Evolutionary conservation across 148 eudicot genomes (phyloP), one percentile per base, ranked within the genome.

Genomic region (Fagopyrum esculentum): DNA sequence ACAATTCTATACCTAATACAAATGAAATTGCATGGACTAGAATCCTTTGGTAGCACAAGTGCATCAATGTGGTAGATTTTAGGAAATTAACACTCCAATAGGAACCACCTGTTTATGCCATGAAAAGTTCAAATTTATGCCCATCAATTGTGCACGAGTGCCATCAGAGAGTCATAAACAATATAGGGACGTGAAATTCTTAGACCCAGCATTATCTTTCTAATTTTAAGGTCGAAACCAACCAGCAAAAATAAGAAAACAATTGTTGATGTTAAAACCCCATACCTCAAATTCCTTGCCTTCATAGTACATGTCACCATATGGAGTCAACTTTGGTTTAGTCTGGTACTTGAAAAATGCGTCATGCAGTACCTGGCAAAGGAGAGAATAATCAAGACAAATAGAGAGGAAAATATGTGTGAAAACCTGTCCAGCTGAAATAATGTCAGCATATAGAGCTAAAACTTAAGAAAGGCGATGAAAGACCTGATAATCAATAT

Each of bases 301-400:
- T 87, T 95, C 99, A 69, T 89, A 87, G 77, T 95, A 95, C 70
- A 95, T 69, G 77, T 95, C 99, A 76, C 99, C 99, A 82, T 89
- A 93, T 52, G 87, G 9, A 6, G 96, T 86, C 79, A 95, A 81
- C 82, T 92, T 95, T n/a, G 99, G 99, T 84, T 95, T 95, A 12
- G 99, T 95, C 83, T 92, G 99, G 77, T 89, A 93, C 80, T 95
- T 95, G 77, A 95, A 95, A 77, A 95, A 95, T 15, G 99, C 99
- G 80, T 95, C 99, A 83, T 95, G 97, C 57, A 92, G 96, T 63
- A 95, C 99, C 99, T 95, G 79, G 43, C 73, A 5, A 56, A 6
- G 63, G 60, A 78, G 64, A 40, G 72, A 76, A 73, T 30, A 70
- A 35, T 17, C 45, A 71, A 59, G 76, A 61, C 29, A 46, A 50